phyloP scores from a whole-genome alignment of 108 stramenopile genomes.

The Thalassiosira profunda region DNA sequence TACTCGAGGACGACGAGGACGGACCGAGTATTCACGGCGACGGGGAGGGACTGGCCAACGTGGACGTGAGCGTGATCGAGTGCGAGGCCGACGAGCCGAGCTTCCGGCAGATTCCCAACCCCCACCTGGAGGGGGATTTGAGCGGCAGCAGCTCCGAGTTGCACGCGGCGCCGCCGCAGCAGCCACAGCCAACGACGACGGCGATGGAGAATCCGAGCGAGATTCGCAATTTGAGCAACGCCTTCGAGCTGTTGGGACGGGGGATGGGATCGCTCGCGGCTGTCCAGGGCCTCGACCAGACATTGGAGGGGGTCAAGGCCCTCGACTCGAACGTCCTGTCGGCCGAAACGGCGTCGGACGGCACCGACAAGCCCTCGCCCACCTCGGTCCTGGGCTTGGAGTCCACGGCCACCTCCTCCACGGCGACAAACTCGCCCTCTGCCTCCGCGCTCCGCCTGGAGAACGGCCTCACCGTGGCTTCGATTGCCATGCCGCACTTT shows the following conservation, averaged over 20 bases:
- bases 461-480: slow-evolving; percentile 27
- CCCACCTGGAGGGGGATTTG: background rate
- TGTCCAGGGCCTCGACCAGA: background rate
- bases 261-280: background rate
- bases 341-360: background rate
- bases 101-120: slow-evolving; percentile 10
- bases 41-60: background rate
- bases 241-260: slow-evolving; percentile 27
- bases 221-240: slow-evolving; percentile 34
- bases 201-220: slow-evolving; percentile 7
- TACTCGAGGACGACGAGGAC: no score
- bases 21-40: no score
- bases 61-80: slow-evolving; percentile 31
- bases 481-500: slow-evolving; percentile 52
- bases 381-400: slow-evolving; percentile 25
- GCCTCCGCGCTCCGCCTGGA: slow-evolving; percentile 9
- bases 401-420: background rate
- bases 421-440: background rate
- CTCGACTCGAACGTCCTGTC: background rate
- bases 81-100: slow-evolving; percentile 20
- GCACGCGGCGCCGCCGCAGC: background rate
- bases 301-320: background rate
- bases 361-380: slow-evolving; percentile 19
- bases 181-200: background rate
- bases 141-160: background rate